These are phyloP conservation scores for Arctium minus DNA, from an alignment of 129 eudicot species.

Conservation along the genomic window DNA sequence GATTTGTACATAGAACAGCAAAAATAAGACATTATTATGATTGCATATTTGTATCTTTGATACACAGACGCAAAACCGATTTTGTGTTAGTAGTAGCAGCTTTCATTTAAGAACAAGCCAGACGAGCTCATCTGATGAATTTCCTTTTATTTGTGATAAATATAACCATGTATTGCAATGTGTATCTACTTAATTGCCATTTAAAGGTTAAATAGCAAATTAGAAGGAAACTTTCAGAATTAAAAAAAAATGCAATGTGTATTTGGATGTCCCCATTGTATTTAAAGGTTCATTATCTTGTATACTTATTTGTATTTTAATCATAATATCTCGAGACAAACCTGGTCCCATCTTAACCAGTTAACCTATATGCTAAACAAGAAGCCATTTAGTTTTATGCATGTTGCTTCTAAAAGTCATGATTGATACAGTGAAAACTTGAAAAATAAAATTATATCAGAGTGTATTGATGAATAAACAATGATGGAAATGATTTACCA, in stretches of 20 bases:
- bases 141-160: neutral
- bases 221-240: neutral
- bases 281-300: neutral
- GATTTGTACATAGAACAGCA: neutral
- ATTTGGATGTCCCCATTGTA: neutral
- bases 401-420: neutral
- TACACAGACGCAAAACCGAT: neutral
- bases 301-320: neutral
- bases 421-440: neutral
- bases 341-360: neutral
- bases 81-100: neutral
- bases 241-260: neutral
- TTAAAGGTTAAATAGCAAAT: neutral
- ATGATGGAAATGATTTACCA: conserved; percentile 36
- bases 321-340: neutral
- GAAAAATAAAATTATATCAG: neutral
- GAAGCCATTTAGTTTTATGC: neutral
- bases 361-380: neutral
- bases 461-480: neutral
- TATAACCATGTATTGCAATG: neutral
- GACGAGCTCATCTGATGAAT: neutral
- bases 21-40: neutral
- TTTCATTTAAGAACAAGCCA: neutral
- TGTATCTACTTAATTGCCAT: neutral
- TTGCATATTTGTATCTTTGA: neutral